Percentiles rank a stretch among this genome's conserved stretches.
Evolutionary conservation across 202 grass and related monocot genomes (phyloP).

Genomic region (Schoenoplectus triqueter): DNA sequence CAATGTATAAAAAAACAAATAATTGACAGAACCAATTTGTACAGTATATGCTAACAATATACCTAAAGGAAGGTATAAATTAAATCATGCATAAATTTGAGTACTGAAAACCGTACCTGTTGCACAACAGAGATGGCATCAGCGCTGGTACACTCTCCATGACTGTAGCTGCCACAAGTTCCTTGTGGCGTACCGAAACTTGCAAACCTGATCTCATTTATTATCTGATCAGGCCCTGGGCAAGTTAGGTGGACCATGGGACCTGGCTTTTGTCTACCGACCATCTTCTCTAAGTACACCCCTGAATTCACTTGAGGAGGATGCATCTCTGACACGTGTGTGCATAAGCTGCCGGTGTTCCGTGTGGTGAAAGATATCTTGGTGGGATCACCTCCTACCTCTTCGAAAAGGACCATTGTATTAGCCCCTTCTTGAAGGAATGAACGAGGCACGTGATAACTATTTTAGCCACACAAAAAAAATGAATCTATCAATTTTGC

Average conservation of each 20-base stretch:
- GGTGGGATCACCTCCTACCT: conserved; percentile 79
- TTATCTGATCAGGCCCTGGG: conserved; percentile 65
- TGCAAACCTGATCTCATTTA: conserved; percentile 80
- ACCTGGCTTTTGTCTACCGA: conserved; percentile 48
- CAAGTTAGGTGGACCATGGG: conserved; percentile 73
- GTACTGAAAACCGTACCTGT: conserved; percentile 56
- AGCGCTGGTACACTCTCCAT: conserved; percentile 80
- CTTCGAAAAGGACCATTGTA: conserved; percentile 84
- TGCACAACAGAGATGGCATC: conserved; percentile 69
- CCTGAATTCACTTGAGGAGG: conserved; percentile 68
- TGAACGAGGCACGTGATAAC: conserved; percentile 85
- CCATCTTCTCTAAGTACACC: conserved; percentile 46
- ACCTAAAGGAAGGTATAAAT: neutral
- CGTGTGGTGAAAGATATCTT: conserved; percentile 74
- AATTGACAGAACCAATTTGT: neutral
- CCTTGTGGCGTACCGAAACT: conserved; percentile 90
- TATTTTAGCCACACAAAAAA: conserved; percentile 40
- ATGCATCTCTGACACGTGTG: conserved; percentile 77
- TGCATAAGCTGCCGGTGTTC: conserved; percentile 63
- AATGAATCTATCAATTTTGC: neutral
- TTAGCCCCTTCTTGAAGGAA: conserved; percentile 81
- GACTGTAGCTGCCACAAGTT: conserved; percentile 71
- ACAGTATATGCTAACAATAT: neutral
- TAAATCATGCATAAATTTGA: conserved; percentile 13
- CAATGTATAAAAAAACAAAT: conserved; percentile 2